Conservation (phyloP, 257 asterid genomes). For the Cordia subcordata region DNA sequence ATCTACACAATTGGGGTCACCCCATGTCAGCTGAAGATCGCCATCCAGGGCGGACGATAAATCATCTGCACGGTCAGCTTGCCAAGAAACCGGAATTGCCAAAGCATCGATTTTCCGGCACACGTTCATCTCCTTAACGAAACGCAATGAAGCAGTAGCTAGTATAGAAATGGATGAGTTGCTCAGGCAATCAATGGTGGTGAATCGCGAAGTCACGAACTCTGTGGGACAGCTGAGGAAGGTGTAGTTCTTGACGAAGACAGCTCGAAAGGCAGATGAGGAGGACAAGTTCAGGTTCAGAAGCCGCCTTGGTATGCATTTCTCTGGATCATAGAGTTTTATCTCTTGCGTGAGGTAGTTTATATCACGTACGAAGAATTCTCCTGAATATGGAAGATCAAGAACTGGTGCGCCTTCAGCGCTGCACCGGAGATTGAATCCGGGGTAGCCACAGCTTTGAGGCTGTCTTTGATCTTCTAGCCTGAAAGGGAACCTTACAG, state of each 20-base stretch:
- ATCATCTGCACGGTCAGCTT: constrained; percentile 5
- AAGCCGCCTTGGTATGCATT: constrained; percentile 53
- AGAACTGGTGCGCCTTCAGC: constrained; percentile 15
- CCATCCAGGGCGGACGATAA: constrained; percentile 18
- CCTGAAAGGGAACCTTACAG: constrained; percentile 44
- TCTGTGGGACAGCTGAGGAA: constrained; percentile 56
- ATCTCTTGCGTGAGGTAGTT: constrained; percentile 50
- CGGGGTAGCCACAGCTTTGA: constrained; percentile 49
- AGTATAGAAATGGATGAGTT: constrained; percentile 36
- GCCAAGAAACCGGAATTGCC: constrained; percentile 44
- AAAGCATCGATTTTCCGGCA: constrained; percentile 31
- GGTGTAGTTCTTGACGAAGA: constrained; percentile 34
- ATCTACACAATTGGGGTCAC: constrained; percentile 19
- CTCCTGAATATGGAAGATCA: constrained; percentile 50
- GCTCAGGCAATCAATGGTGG: constrained; percentile 55
- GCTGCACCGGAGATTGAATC: constrained; percentile 38
- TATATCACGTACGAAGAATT: constrained; percentile 42
- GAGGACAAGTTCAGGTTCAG: constrained; percentile 39
- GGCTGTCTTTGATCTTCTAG: constrained; percentile 19
- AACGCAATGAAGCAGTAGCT: constrained; percentile 36
- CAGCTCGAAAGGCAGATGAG: constrained; percentile 47
- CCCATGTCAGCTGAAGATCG: constrained; percentile 47
- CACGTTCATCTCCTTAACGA: constrained; percentile 28
- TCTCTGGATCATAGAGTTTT: constrained; percentile 43
- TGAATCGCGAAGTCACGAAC: constrained; percentile 2